Percentiles rank a stretch among this genome's conserved stretches.
Conservation (phyloP, 2,329 filamentous ascomycete species). For the Trichocomaceae sp. region DNA sequence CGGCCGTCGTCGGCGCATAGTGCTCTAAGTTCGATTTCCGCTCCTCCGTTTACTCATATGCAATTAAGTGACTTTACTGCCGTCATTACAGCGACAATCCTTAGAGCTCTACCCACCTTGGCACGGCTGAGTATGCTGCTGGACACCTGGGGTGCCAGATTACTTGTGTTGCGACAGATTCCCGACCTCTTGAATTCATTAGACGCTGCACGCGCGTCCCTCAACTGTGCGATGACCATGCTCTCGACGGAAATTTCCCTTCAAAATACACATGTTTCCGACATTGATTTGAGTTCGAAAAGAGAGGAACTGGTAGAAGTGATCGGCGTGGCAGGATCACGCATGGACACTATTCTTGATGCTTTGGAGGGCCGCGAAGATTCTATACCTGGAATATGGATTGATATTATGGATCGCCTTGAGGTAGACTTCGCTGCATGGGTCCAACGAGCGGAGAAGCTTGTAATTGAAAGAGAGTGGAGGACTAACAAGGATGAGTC, state of each 20-base stretch:
- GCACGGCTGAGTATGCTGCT: constrained; percentile 68
- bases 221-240: constrained; percentile 32
- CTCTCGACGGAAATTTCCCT: constrained; percentile 21
- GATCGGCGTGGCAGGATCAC: constrained; percentile 62
- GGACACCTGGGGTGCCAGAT: constrained; percentile 67
- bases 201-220: constrained; percentile 30
- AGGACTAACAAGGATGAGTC: constrained; percentile 15
- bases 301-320: constrained; percentile 58
- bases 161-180: constrained; percentile 67
- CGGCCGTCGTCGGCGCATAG: constrained; percentile 45
- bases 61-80: constrained; percentile 85
- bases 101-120: constrained; percentile 80
- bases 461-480: constrained; percentile 61
- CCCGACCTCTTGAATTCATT: constrained; percentile 63
- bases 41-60: constrained; percentile 48
- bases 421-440: constrained; percentile 75
- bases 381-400: constrained; percentile 77
- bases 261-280: constrained; percentile 26
- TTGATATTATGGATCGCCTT: constrained; percentile 74
- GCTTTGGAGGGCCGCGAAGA: constrained; percentile 76
- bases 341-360: constrained; percentile 81
- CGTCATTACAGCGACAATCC: constrained; percentile 79
- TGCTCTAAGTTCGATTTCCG: constrained; percentile 34
- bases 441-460: constrained; percentile 69
- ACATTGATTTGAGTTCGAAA: constrained; percentile 35